A percentile compares a stretch with the other conserved stretches of the same genome.
These are phyloP conservation scores for Fusarium sulawesiense DNA, from an alignment of 2,329 filamentous ascomycete genomes.

Conservation along the genomic window DNA sequence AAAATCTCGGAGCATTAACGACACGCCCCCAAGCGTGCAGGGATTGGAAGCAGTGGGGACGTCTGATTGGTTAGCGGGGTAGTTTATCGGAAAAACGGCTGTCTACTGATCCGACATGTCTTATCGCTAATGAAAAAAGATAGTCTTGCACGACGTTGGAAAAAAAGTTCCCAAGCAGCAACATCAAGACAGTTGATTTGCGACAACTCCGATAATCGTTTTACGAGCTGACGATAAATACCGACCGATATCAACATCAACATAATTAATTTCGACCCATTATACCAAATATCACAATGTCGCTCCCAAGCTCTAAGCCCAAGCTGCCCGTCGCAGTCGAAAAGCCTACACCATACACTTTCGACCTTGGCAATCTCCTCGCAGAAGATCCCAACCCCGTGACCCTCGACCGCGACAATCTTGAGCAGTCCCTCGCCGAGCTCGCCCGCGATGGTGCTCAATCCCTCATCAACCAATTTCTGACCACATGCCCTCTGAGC, in stretches of 20 bases:
- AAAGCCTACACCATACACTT: slow-evolving; percentile 90
- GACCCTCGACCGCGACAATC: slow-evolving; percentile 61
- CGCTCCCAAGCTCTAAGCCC: slow-evolving; percentile 53
- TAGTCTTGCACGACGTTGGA: not conserved
- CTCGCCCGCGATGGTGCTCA: slow-evolving; percentile 91
- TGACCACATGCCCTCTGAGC: slow-evolving; percentile 85
- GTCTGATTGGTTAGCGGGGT: slow-evolving; percentile 34
- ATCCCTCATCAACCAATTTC: slow-evolving; percentile 91
- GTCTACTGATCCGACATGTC: slow-evolving; percentile 44
- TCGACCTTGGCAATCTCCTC: slow-evolving; percentile 90
- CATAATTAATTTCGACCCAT: not conserved
- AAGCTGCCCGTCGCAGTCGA: slow-evolving; percentile 74
- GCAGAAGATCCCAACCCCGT: slow-evolving; percentile 89
- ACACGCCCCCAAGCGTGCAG: slow-evolving; percentile 38
- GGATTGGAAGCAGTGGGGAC: not conserved
- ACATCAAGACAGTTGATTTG: slow-evolving; percentile 22
- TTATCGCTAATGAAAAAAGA: slow-evolving; percentile 46
- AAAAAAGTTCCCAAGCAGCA: slow-evolving; percentile 42
- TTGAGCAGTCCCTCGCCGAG: slow-evolving; percentile 76
- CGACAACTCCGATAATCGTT: slow-evolving; percentile 2
- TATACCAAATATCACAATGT: slow-evolving; percentile 46
- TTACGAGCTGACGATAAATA: not conserved
- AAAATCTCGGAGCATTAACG: slow-evolving; percentile 47
- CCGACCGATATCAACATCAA: not conserved
- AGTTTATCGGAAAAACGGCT: slow-evolving; percentile 41